Evolutionary conservation across 345 rosid genomes (phyloP).

Genomic region (Carallia pectinifolia): DNA sequence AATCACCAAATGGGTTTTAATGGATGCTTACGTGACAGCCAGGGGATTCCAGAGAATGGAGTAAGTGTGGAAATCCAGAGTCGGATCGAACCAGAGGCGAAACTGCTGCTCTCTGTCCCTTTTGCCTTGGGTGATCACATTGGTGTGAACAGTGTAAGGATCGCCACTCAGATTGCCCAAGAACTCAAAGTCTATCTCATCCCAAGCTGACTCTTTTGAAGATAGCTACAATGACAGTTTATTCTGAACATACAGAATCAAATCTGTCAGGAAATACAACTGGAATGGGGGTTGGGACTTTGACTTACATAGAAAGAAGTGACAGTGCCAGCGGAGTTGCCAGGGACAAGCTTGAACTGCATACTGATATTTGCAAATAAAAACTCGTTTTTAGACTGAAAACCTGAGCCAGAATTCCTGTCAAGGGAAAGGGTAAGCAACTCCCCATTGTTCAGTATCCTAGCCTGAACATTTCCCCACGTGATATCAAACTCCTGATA

Average conservation of each 20-base stretch:
- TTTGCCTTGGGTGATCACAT: constrained; percentile 57
- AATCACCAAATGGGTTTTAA: neutral
- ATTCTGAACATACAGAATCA: neutral
- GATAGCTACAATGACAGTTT: constrained; percentile 32
- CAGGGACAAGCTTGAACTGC: constrained; percentile 54
- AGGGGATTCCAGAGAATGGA: constrained; percentile 62
- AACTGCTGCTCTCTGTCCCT: constrained; percentile 65
- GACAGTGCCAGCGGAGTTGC: constrained; percentile 62
- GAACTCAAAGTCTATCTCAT: constrained; percentile 71
- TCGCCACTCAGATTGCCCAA: constrained; percentile 59
- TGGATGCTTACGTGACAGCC: constrained; percentile 41
- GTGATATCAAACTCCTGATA: constrained; percentile 49
- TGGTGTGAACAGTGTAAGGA: constrained; percentile 63
- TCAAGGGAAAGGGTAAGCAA: constrained; percentile 48
- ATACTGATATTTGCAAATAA: constrained; percentile 45
- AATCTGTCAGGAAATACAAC: neutral
- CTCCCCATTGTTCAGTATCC: constrained; percentile 40
- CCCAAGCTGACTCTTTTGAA: constrained; percentile 55
- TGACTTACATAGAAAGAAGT: constrained; percentile 54
- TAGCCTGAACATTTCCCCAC: constrained; percentile 48
- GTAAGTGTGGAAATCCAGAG: constrained; percentile 58
- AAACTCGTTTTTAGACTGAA: constrained; percentile 52
- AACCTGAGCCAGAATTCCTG: constrained; percentile 47
- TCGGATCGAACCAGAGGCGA: constrained; percentile 66
- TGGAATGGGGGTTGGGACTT: constrained; percentile 37